These are phyloP conservation scores for Apiospora hydei DNA, from an alignment of 2,329 filamentous ascomycete species.

Conservation along the genomic window DNA sequence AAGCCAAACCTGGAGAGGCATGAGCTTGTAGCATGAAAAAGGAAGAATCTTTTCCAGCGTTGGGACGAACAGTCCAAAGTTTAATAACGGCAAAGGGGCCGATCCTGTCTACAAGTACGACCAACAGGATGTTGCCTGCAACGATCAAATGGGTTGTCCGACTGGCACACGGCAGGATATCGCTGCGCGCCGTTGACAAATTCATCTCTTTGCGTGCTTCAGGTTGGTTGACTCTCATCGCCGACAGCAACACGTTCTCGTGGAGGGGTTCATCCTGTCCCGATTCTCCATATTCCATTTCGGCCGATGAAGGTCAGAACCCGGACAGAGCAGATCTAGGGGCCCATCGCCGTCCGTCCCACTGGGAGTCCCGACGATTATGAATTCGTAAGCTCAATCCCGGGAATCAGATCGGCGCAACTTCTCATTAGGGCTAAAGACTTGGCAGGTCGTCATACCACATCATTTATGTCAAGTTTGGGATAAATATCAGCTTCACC, in stretches of 20 bases:
- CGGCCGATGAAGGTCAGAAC: not conserved
- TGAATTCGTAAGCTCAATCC: not conserved
- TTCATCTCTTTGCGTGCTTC: not conserved
- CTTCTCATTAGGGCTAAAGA: not conserved
- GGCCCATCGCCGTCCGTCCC: not conserved
- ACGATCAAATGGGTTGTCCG: not conserved
- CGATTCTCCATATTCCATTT: slow-evolving; percentile 8
- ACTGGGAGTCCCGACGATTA: not conserved
- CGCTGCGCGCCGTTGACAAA: not conserved
- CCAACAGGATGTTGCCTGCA: slow-evolving; percentile 1
- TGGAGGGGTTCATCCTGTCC: not conserved
- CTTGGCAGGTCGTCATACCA: slow-evolving; percentile 6
- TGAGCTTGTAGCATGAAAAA: not conserved
- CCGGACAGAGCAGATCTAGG: not conserved
- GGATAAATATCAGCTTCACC: not conserved
- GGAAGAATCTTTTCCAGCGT: not conserved
- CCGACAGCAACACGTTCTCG: not conserved
- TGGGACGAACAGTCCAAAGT: slow-evolving; percentile 16
- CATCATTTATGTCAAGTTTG: slow-evolving; percentile 1
- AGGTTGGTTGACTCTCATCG: not conserved
- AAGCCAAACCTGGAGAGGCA: not conserved
- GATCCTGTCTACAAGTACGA: not conserved
- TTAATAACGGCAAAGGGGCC: not conserved
- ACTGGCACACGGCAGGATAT: not conserved
- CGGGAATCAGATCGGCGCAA: not conserved